Evolutionary conservation across 2,329 filamentous ascomycete species (phyloP), one percentile per base, ranked within the genome.

Genomic region (Mollisia scopiformis): DNA sequence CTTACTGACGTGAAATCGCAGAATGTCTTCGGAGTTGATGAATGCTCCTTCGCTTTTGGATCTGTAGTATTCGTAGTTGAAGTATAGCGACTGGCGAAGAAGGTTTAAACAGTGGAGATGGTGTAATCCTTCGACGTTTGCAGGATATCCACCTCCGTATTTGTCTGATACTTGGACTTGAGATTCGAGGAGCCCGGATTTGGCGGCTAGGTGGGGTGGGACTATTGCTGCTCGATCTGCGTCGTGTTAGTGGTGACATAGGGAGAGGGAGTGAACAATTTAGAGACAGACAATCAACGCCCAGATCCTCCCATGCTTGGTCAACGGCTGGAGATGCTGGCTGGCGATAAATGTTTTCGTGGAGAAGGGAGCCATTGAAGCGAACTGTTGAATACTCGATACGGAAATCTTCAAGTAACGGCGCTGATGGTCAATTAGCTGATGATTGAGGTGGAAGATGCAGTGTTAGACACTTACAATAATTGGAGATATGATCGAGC

Each of bases 71-170:
- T 80, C 75, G 57, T 78, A 80, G 67, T 83, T 84, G 72, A 79
- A 83, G 63, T 78, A 77, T 10, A 83, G 70, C 0, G 75, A 71
- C 68, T 84, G 78, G 0, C 82, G 79, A 6, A 85, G 70, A 3
- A 84, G 75, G 62, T 84, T 81, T 78, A 84, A 62, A 63, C 82
- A 85, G 66, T 84, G 78, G 14, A 80, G 61, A 63, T 80, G 78
- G 66, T 79, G 77, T 11, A 80, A 63, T 11, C 77, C 78, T 66
- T 80, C 76, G 1, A 81, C 71, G 57, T 80, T 79, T 3, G 75
- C 77, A 1, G 76, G 74, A 62, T 75, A 84, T 0, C 82, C 82
- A 35, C 82, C 80, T 0, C 83, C 83, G 59, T 84, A 79, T 43
- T 78, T 75, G 2, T 75, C 63, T 10, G 72, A 77, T 49, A 84